Conservation (phyloP, 306 rosid genomes). For the Fragaria vesca region DNA sequence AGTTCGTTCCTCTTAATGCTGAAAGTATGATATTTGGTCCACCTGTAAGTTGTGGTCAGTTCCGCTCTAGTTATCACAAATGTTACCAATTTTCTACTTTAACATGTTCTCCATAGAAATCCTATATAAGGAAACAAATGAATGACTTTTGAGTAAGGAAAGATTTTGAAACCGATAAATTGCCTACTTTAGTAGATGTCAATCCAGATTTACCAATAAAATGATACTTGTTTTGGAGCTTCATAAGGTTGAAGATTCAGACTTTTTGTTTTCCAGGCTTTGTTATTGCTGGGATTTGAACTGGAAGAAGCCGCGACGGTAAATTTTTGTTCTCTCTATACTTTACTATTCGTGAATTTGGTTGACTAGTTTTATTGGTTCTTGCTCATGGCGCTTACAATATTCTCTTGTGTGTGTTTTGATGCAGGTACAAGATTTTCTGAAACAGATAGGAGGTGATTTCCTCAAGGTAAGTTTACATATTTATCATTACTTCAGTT, state of each 20-base stretch:
- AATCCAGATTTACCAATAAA: not conserved
- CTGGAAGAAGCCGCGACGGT: constrained; percentile 72
- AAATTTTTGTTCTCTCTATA: constrained; percentile 7
- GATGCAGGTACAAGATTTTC: constrained; percentile 72
- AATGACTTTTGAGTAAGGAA: not conserved
- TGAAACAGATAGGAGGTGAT: constrained; percentile 82
- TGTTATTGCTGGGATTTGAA: constrained; percentile 78
- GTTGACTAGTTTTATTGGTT: not conserved
- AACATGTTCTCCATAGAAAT: not conserved
- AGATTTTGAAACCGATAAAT: not conserved
- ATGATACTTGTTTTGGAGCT: not conserved
- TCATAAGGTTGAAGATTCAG: not conserved
- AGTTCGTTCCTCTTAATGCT: constrained; percentile 76
- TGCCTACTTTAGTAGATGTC: not conserved
- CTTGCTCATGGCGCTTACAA: not conserved
- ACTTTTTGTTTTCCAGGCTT: constrained; percentile 50
- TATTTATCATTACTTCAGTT: constrained; percentile 10
- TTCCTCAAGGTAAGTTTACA: constrained; percentile 65
- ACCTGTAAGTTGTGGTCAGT: constrained; percentile 98
- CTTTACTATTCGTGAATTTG: not conserved
- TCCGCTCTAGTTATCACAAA: constrained; percentile 27
- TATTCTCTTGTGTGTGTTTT: constrained; percentile 25
- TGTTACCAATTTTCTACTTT: constrained; percentile 7
- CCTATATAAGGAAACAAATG: not conserved
- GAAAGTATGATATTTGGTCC: constrained; percentile 85